phyloP scores from a whole-genome alignment of 345 rosid species.

The Rubroshorea leprosula region DNA sequence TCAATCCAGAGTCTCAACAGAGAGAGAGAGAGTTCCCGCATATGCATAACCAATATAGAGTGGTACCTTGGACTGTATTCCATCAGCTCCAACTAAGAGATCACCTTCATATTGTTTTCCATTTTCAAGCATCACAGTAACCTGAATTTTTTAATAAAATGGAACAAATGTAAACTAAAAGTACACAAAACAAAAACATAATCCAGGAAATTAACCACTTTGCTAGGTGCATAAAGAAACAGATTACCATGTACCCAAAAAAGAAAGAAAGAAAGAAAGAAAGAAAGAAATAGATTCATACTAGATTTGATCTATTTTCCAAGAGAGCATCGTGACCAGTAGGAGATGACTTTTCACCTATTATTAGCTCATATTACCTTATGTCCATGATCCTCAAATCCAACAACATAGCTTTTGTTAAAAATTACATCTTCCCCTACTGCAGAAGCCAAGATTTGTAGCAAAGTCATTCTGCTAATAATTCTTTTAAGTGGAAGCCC shows the following conservation, averaged over 20 bases:
- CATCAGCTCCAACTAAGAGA: slow-evolving; percentile 91
- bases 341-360: slow-evolving; percentile 1
- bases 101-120: slow-evolving; percentile 73
- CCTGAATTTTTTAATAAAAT: slow-evolving; percentile 38
- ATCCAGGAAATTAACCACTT: too few relatives aligned
- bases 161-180: slow-evolving; percentile 5
- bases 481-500: slow-evolving; percentile 93
- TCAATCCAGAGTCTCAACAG: too few relatives aligned
- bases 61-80: slow-evolving; percentile 91
- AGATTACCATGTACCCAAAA: too few relatives aligned
- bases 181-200: neutral
- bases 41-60: neutral
- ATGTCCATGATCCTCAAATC: slow-evolving; percentile 70
- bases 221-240: too few relatives aligned
- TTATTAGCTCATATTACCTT: slow-evolving; percentile 42
- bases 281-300: too few relatives aligned
- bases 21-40: too few relatives aligned
- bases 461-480: slow-evolving; percentile 87
- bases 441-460: slow-evolving; percentile 65
- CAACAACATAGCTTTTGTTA: slow-evolving; percentile 76
- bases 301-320: too few relatives aligned
- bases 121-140: slow-evolving; percentile 72
- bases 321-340: too few relatives aligned
- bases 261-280: too few relatives aligned
- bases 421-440: slow-evolving; percentile 77